phyloP scores from a whole-genome alignment of 768 basidiomycete species.

The Lentinula aciculospora region DNA sequence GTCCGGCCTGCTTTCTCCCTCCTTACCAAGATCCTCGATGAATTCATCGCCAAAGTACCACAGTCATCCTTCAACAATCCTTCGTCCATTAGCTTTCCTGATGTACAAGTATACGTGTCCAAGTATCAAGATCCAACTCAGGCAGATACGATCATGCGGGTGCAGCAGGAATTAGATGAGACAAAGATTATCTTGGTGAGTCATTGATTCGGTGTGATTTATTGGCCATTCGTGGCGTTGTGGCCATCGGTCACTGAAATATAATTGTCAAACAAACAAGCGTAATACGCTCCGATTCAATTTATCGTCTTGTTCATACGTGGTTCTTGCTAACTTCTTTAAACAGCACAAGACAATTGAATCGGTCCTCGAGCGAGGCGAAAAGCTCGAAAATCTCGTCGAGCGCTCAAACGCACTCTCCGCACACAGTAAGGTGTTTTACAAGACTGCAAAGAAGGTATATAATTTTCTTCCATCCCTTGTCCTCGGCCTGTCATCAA shows the following conservation, averaged over 20 bases:
- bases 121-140: slow-evolving; percentile 98
- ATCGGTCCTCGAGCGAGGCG: slow-evolving; percentile 90
- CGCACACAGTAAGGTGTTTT: slow-evolving; percentile 94
- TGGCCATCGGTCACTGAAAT: no score
- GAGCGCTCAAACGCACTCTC: slow-evolving; percentile 89
- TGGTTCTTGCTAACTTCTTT: slow-evolving; percentile 1
- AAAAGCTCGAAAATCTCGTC: slow-evolving; percentile 93
- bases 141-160: slow-evolving; percentile 97
- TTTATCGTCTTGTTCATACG: not conserved
- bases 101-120: slow-evolving; percentile 67
- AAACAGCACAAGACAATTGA: slow-evolving; percentile 97
- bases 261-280: no score
- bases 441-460: slow-evolving; percentile 99
- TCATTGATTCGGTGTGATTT: slow-evolving; percentile 6
- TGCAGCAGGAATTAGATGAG: slow-evolving; percentile 97
- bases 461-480: slow-evolving; percentile 55
- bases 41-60: slow-evolving; percentile 79
- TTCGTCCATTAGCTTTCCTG: slow-evolving; percentile 68
- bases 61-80: slow-evolving; percentile 63
- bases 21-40: slow-evolving; percentile 88
- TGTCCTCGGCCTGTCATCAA: not conserved
- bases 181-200: slow-evolving; percentile 96
- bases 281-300: no score
- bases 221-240: no score
- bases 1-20: slow-evolving; percentile 95